Evolutionary conservation across 208 protist genomes (phyloP).

Genomic region (Kentomonas sorsogonicus): DNA sequence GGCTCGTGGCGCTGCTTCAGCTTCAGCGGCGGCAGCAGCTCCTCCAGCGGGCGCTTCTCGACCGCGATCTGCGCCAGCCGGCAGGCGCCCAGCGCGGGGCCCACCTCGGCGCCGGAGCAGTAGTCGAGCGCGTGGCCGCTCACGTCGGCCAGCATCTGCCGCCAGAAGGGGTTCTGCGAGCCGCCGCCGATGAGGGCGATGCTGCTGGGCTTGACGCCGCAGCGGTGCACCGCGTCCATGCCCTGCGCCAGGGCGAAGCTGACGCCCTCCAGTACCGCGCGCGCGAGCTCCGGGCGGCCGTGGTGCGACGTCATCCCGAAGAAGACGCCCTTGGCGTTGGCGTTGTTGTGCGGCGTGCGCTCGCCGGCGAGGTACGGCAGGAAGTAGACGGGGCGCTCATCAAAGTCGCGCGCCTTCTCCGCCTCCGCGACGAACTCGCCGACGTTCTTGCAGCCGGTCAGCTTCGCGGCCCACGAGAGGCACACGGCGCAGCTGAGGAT

Average conservation of each 20-base stretch:
- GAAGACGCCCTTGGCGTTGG: constrained; percentile 69
- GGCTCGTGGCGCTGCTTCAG: constrained; percentile 58
- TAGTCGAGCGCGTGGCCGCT: constrained; percentile 52
- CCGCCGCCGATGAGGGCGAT: constrained; percentile 69
- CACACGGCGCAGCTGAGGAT: constrained; percentile 77
- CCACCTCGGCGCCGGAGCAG: constrained; percentile 64
- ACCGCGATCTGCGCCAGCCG: constrained; percentile 65
- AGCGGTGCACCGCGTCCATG: constrained; percentile 74
- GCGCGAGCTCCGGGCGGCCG: constrained; percentile 45
- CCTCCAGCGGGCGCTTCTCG: constrained; percentile 42
- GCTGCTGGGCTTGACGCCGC: constrained; percentile 43
- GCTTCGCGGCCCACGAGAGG: constrained; percentile 59
- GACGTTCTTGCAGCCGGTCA: constrained; percentile 58
- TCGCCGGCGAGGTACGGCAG: constrained; percentile 68
- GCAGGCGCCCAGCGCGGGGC: constrained; percentile 54
- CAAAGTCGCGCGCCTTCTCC: constrained; percentile 38
- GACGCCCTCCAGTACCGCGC: constrained; percentile 64
- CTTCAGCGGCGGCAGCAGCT: constrained; percentile 40
- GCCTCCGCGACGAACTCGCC: constrained; percentile 54
- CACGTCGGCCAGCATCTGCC: constrained; percentile 74
- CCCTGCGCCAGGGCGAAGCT: constrained; percentile 68
- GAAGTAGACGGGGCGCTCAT: constrained; percentile 55
- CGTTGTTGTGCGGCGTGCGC: constrained; percentile 75
- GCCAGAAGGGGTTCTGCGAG: constrained; percentile 59
- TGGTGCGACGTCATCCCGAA: constrained; percentile 69